These are phyloP conservation scores for Linum trigynum DNA, from an alignment of 345 rosid species.

Conservation along the genomic window DNA sequence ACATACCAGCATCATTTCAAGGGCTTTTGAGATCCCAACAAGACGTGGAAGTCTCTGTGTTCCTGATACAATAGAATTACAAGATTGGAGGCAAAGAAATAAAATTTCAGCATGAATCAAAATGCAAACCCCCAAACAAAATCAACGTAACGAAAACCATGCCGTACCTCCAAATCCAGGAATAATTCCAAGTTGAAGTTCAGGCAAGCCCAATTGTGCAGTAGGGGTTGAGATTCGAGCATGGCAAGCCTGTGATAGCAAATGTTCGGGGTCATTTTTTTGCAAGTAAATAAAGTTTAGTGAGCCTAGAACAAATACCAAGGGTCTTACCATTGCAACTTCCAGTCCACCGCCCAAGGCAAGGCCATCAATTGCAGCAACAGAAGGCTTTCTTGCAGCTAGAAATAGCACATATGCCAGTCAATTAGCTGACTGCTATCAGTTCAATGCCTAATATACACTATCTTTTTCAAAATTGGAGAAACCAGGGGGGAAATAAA, in stretches of 20 bases:
- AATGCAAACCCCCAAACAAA: not conserved
- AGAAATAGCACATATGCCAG: slow-evolving; percentile 18
- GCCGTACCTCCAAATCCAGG: slow-evolving; percentile 95
- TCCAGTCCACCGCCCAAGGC: slow-evolving; percentile 99
- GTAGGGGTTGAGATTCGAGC: slow-evolving; percentile 77
- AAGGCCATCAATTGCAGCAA: slow-evolving; percentile 97
- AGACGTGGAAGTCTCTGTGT: slow-evolving; percentile 99
- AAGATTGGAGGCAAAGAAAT: not conserved
- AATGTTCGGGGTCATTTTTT: slow-evolving; percentile 5
- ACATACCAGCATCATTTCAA: slow-evolving; percentile 95
- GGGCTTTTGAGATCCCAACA: slow-evolving; percentile 83
- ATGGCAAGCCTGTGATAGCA: slow-evolving; percentile 57
- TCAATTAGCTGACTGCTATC: slow-evolving; percentile 10
- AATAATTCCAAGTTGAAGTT: slow-evolving; percentile 83
- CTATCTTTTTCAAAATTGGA: not conserved
- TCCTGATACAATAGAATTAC: slow-evolving; percentile 42
- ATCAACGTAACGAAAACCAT: not conserved
- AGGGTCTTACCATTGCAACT: slow-evolving; percentile 67
- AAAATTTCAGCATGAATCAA: too few relatives aligned
- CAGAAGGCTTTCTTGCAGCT: slow-evolving; percentile 88
- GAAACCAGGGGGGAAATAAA: not conserved
- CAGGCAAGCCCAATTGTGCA: slow-evolving; percentile 80
- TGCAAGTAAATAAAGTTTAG: not conserved
- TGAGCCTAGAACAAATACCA: slow-evolving; percentile 1
- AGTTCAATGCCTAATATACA: not conserved